Evolutionary conservation across 345 rosid species (phyloP), one percentile per base, ranked within the genome.

Genomic region (Populus ilicifolia): DNA sequence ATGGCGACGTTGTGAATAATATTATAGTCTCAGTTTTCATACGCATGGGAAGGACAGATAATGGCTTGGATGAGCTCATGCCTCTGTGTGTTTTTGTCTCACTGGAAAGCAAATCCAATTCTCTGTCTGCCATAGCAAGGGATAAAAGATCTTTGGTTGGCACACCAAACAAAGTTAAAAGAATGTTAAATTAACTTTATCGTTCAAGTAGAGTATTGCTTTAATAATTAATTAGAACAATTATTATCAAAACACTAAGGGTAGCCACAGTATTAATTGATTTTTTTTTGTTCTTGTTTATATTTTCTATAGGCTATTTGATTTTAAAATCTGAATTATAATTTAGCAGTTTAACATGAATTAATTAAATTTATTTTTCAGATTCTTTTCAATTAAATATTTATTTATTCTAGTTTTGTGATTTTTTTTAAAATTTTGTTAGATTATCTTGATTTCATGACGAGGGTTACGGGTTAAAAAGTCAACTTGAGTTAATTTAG

Each of bases 291-390:
- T 30, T 30, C 0, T 33, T 33, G 5, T 33, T 4, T 33, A 33
- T 33, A 4, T 33, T 33, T 33, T 4, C 33, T 27, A 27, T 27
- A 27, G 36, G 5, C 5, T 33, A 33, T 33, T 33, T 0, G 5
- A 30, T 30, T 30, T 30, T 4, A 2, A 2, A 30, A 30, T 4
- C 2, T 30, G 33, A 30, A 30, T 30, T 2, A 2, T 30, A 30
- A 2, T 30, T 2, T 2, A 0, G 2, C 0, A 30, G 0, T 2
- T 30, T 30, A 30, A 30, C 2, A 2, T 30, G 33, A 30, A 2
- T 30, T 30, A 4, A 30, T 1, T 30, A 30, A 30, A 3, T 30
- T 30, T 27, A 27, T 30, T 30, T 30, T 30, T 30, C 2, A 30
- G 33, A 0, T 30, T 0, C 2, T 30, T 30, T 30, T 2, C 2